Evolutionary conservation across 192 early-diverging fungal genomes (phyloP).

Genomic region (Entomortierella beljakovae): DNA sequence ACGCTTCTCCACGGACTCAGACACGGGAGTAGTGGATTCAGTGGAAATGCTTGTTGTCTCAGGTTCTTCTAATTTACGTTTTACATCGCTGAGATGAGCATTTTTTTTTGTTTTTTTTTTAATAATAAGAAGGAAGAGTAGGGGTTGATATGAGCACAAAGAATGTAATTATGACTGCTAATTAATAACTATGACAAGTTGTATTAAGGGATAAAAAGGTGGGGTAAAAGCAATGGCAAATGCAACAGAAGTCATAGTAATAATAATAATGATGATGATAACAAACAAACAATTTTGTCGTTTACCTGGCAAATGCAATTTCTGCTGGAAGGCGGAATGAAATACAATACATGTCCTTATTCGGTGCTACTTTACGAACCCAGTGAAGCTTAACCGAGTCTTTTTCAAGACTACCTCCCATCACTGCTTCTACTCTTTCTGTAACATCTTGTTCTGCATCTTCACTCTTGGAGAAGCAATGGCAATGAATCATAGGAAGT

Average conservation of each 20-base stretch:
- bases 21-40: neutral
- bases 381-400: constrained; percentile 69
- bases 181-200: too few relatives aligned
- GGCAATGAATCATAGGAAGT: constrained; percentile 92
- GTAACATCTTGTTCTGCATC: constrained; percentile 75
- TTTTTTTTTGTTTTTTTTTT: neutral
- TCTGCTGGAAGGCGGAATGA: constrained; percentile 82
- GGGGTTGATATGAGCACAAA: too few relatives aligned
- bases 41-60: neutral
- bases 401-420: constrained; percentile 22
- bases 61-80: constrained; percentile 25
- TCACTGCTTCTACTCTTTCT: constrained; percentile 58
- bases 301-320: constrained; percentile 76
- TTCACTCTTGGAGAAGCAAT: constrained; percentile 91
- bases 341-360: constrained; percentile 99
- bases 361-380: constrained; percentile 97
- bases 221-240: too few relatives aligned
- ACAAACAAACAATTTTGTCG: constrained; percentile 23
- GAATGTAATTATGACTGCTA: too few relatives aligned
- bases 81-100: constrained; percentile 21
- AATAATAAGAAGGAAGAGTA: too few relatives aligned
- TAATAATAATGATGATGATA: too few relatives aligned
- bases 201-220: too few relatives aligned
- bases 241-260: too few relatives aligned
- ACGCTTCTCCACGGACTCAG: constrained; percentile 36